Conservation (phyloP, 192 early-diverging fungal species). For the Lobosporangium transversale region DNA sequence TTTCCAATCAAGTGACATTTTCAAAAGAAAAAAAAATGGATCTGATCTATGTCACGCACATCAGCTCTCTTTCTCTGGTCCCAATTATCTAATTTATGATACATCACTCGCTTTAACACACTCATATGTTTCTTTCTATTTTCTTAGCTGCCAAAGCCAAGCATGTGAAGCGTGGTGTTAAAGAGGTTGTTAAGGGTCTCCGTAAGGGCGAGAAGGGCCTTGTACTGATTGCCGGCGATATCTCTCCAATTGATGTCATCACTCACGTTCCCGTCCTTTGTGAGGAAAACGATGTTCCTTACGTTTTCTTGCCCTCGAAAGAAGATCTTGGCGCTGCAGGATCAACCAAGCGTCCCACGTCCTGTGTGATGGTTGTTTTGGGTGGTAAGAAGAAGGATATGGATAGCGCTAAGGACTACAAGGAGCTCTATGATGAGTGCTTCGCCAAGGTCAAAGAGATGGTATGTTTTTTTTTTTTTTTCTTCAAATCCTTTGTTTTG, state of each 20-base stretch:
- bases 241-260: constrained; percentile 96
- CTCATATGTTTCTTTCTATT: background rate
- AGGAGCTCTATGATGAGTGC: constrained; percentile 88
- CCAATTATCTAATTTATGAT: too few species aligned
- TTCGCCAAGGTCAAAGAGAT: constrained; percentile 80
- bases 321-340: constrained; percentile 93
- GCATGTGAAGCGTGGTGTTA: constrained; percentile 92
- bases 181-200: constrained; percentile 97
- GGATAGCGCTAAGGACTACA: constrained; percentile 82
- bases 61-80: too few species aligned
- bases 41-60: too few species aligned
- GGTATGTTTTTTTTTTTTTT: constrained; percentile 50
- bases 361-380: constrained; percentile 88
- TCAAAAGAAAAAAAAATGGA: too few species aligned
- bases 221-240: constrained; percentile 96
- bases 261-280: constrained; percentile 97
- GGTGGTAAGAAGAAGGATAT: constrained; percentile 78
- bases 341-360: constrained; percentile 95
- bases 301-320: constrained; percentile 95
- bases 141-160: constrained; percentile 82
- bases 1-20: too few species aligned
- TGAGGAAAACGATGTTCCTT: constrained; percentile 95
- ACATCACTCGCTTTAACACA: too few species aligned
- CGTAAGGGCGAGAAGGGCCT: constrained; percentile 95
- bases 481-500: background rate